phyloP scores from a whole-genome alignment of 768 basidiomycete genomes.

The Leccinum sublutescens region DNA sequence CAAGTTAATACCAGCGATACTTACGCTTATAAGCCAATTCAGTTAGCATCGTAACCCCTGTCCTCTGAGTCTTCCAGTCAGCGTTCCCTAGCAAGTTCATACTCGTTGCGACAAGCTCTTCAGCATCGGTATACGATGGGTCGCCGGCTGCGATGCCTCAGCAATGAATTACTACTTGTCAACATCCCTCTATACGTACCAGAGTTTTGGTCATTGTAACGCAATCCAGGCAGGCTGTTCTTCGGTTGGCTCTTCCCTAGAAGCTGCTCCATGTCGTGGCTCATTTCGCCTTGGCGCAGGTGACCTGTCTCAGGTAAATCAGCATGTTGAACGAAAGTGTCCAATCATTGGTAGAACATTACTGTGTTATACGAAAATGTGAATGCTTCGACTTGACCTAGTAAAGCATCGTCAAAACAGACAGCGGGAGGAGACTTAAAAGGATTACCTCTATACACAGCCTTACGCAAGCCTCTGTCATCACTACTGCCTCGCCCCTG shows the following conservation, averaged over 20 bases:
- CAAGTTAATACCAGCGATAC: neutral
- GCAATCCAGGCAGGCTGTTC: slow-evolving; percentile 21
- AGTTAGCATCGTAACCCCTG: slow-evolving; percentile 21
- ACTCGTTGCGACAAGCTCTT: slow-evolving; percentile 11
- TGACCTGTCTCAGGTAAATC: slow-evolving; percentile 9
- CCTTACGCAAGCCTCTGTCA: too few relatives aligned
- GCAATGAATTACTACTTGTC: too few relatives aligned
- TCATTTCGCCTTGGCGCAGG: slow-evolving; percentile 10
- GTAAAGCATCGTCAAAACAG: slow-evolving; percentile 25
- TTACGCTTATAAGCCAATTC: slow-evolving; percentile 21
- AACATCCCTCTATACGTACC: neutral
- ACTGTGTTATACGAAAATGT: slow-evolving; percentile 23
- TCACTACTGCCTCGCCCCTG: too few relatives aligned
- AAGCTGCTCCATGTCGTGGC: slow-evolving; percentile 16
- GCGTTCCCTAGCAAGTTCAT: slow-evolving; percentile 1
- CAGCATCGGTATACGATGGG: slow-evolving; percentile 6
- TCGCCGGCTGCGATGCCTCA: slow-evolving; percentile 9
- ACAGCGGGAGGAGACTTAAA: neutral
- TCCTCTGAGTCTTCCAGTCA: slow-evolving; percentile 21
- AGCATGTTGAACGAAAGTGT: neutral
- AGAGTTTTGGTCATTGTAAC: slow-evolving; percentile 21
- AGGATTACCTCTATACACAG: too few relatives aligned
- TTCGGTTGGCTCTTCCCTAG: slow-evolving; percentile 10
- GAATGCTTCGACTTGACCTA: slow-evolving; percentile 23
- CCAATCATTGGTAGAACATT: neutral